Conservation (phyloP, 1,284 basidiomycete species). For the Pholiota adiposa region DNA sequence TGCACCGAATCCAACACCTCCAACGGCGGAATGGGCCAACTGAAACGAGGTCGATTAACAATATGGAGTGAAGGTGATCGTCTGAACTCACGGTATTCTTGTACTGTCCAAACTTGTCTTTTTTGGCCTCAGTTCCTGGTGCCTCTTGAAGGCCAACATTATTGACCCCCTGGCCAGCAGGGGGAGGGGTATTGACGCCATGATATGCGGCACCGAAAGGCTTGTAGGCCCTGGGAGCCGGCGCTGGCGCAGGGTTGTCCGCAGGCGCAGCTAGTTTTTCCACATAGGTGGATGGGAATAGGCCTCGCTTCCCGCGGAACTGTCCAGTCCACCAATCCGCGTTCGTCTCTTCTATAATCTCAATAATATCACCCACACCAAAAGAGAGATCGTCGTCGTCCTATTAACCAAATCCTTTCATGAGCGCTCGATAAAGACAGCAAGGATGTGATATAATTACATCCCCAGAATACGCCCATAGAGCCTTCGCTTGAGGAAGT, state of each 20-base stretch:
- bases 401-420: conserved; percentile 38
- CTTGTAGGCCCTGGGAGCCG: conserved; percentile 35
- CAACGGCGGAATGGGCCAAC: conserved; percentile 63
- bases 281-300: conserved; percentile 65
- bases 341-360: conserved; percentile 59
- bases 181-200: conserved; percentile 38
- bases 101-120: conserved; percentile 60
- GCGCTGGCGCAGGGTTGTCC: conserved; percentile 28
- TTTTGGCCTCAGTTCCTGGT: conserved; percentile 53
- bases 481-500: conserved; percentile 50
- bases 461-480: conserved; percentile 68
- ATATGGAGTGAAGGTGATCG: background rate
- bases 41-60: conserved; percentile 24
- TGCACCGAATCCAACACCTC: conserved; percentile 66
- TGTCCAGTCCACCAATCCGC: conserved; percentile 62
- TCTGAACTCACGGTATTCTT: conserved; percentile 54
- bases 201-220: conserved; percentile 43
- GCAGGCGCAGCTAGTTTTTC: conserved; percentile 43
- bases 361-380: conserved; percentile 54
- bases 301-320: conserved; percentile 52
- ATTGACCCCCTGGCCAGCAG: conserved; percentile 35
- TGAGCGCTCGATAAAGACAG: conserved; percentile 3
- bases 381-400: conserved; percentile 63
- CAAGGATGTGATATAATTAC: conserved; percentile 35
- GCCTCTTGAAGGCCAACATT: conserved; percentile 42